phyloP scores from a whole-genome alignment of 768 basidiomycete genomes.

The Xerocomus spinulosus region DNA sequence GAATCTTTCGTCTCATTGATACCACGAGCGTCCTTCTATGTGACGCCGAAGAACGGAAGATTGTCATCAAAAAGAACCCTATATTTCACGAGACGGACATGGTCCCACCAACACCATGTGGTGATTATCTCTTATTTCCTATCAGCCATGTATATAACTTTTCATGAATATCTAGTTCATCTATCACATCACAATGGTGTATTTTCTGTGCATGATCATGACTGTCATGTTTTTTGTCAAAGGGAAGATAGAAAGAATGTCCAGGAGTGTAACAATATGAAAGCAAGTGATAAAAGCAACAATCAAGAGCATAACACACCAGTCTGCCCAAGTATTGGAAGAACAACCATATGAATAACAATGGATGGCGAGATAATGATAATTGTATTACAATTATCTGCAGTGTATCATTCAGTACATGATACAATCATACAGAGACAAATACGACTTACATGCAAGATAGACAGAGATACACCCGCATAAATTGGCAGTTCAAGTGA shows the following conservation, averaged over 20 bases:
- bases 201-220: too few species aligned
- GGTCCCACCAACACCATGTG: background rate
- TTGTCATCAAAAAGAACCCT: background rate
- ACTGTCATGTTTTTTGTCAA: too few species aligned
- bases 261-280: too few species aligned
- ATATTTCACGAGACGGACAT: background rate
- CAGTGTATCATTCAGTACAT: background rate
- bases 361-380: background rate
- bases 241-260: too few species aligned
- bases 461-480: background rate
- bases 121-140: background rate
- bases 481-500: background rate
- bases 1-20: constrained; percentile 17
- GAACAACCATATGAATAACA: constrained; percentile 9
- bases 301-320: too few species aligned
- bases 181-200: too few species aligned
- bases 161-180: too few species aligned
- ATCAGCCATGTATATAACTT: constrained; percentile 1
- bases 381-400: background rate
- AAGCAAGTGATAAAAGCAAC: too few species aligned
- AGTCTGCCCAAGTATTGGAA: constrained; percentile 8
- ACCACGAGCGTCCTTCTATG: constrained; percentile 16
- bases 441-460: background rate
- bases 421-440: background rate
- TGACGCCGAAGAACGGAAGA: constrained; percentile 8